Base-by-base conservation (phyloP, 768 basidiomycete species). In the Phylloporus sp. region DNA sequence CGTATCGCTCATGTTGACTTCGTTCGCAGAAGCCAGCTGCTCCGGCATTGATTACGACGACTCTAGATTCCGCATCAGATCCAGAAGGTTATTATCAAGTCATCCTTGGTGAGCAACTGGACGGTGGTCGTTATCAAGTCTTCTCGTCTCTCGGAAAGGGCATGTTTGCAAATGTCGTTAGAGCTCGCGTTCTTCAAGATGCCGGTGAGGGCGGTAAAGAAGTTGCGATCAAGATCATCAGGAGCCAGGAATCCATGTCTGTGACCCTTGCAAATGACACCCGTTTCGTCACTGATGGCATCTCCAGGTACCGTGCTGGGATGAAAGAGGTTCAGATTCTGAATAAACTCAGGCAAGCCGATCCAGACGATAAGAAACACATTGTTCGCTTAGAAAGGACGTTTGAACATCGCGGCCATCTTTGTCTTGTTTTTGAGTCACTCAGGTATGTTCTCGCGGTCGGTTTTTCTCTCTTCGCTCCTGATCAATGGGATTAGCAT, bases 131-230 rank as follows among this genome's bases (percentile, higher is more conserved):
- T 36, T 99, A 98, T 66, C 92, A 97, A 67, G 92, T 99, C 10
- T 94, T 89, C 59, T 92, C 91, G 43, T 90, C 83, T 43, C 76
- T 98, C n/a, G 97, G 97, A 16, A 95, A 95, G 67, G 97, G 97
- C 43, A 99, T 99, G 95, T 99, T 98, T 67, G 93, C 94, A 43
- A 92, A 91, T 50, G 97, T 99, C 45, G 93, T 97, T 24, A 82
- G 90, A 41, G 95, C 95, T 9, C 83, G 91, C 28, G 79, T 93
- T 10, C 73, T 95, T 39, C 73, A 85, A 70, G 87, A 88, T 29
- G 58, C 76, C 10, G 73, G 76, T 50, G 76, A 80, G 45, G 56
- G 55, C 16, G 79, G 82, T 35, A 74, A 75, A 61, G 95, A 99
- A 67, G 94, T 98, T 10, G 97, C 97, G 1, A 97, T 99, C 69